These are phyloP conservation scores for Moesziomyces globuligerus DNA, from an alignment of 1,284 basidiomycete species.

Conservation along the genomic window DNA sequence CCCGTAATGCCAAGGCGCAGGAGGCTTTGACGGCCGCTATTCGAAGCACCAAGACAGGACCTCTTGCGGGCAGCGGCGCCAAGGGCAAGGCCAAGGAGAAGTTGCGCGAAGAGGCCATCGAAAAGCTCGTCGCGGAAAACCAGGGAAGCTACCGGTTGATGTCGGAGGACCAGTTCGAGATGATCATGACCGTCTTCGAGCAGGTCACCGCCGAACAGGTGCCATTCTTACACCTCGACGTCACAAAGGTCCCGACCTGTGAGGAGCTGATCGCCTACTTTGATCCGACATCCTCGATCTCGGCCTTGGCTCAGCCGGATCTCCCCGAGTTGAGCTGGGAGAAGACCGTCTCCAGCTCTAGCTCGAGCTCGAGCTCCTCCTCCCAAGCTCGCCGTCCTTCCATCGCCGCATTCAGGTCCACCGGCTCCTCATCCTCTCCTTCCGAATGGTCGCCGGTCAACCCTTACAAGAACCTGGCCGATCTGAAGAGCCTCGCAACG, in stretches of 20 bases:
- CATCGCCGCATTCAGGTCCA: conserved; percentile 1
- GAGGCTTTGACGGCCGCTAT: conserved; percentile 84
- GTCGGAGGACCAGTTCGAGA: conserved; percentile 89
- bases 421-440: conserved; percentile 3
- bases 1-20: conserved; percentile 86
- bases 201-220: conserved; percentile 87
- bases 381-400: conserved; percentile 19
- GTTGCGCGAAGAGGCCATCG: conserved; percentile 71
- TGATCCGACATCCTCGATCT: conserved; percentile 49
- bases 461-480: conserved; percentile 60
- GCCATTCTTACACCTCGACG: conserved; percentile 83
- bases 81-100: conserved; percentile 68
- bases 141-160: conserved; percentile 70
- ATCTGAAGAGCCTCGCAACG: conserved; percentile 55
- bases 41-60: conserved; percentile 74
- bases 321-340: conserved; percentile 56
- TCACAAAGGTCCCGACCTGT: conserved; percentile 55
- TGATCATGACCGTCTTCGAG: conserved; percentile 94
- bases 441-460: conserved; percentile 56
- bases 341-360: conserved; percentile 16
- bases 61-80: conserved; percentile 22
- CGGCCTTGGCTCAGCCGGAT: conserved; percentile 56
- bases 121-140: conserved; percentile 68
- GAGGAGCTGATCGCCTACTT: conserved; percentile 59
- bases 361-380: conserved; percentile 12